Evolutionary conservation across 1,139 yeast species (phyloP).

Genomic region (Pneumocystis carinii): DNA sequence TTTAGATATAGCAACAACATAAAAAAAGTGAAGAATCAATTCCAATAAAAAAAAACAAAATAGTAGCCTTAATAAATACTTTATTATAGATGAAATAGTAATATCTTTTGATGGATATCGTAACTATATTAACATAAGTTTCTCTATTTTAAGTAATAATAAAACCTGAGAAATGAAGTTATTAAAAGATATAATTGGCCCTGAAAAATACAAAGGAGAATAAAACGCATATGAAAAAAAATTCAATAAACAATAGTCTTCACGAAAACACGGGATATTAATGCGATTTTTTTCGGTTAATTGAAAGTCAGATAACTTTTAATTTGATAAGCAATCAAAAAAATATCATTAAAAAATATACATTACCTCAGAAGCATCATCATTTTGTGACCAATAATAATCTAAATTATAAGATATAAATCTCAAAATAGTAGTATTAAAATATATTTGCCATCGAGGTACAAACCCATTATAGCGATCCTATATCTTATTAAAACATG

Average conservation of each 20-base stretch:
- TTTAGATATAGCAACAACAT: slow-evolving; percentile 83
- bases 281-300: slow-evolving; percentile 54
- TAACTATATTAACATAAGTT: slow-evolving; percentile 13
- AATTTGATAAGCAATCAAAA: neutral
- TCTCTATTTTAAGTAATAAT: slow-evolving; percentile 18
- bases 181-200: slow-evolving; percentile 85
- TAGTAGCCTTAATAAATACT: slow-evolving; percentile 52
- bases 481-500: slow-evolving; percentile 5
- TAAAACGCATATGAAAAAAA: slow-evolving; percentile 67
- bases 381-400: slow-evolving; percentile 25
- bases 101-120: slow-evolving; percentile 37
- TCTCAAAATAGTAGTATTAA: slow-evolving; percentile 73
- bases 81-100: slow-evolving; percentile 35
- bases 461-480: slow-evolving; percentile 45
- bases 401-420: slow-evolving; percentile 75
- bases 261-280: slow-evolving; percentile 42
- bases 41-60: slow-evolving; percentile 81
- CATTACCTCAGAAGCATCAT: neutral
- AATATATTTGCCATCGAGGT: slow-evolving; percentile 89
- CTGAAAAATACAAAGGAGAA: slow-evolving; percentile 85
- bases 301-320: slow-evolving; percentile 18
- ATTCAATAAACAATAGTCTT: slow-evolving; percentile 46
- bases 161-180: slow-evolving; percentile 65
- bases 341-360: neutral
- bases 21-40: slow-evolving; percentile 66